Conservation (phyloP, 2,329 filamentous ascomycete species). For the Xylariaceae sp. region DNA sequence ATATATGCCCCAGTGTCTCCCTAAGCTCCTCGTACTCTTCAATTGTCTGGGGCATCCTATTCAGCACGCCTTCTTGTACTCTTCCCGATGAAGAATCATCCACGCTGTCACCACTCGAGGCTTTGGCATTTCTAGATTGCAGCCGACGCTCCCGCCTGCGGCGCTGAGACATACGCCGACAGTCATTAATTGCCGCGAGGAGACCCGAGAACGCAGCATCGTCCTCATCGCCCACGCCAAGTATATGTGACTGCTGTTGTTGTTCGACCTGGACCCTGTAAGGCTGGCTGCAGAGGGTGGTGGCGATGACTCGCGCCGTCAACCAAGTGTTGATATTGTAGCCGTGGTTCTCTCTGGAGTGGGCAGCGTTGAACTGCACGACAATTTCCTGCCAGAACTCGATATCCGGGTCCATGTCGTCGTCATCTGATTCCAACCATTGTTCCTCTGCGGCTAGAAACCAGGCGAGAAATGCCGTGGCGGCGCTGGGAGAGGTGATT, state of each 20-base stretch:
- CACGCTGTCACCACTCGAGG: background rate
- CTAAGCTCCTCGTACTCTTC: constrained; percentile 3
- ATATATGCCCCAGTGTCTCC: background rate
- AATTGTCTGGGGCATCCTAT: background rate
- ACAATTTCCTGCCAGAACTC: constrained; percentile 2
- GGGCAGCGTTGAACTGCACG: constrained; percentile 6
- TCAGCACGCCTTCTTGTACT: background rate
- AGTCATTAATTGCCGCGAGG: background rate
- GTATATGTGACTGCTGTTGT: too few species aligned
- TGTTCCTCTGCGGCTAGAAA: constrained; percentile 4
- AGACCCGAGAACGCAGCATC: background rate
- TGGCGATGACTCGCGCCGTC: constrained; percentile 5
- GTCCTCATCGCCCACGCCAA: background rate
- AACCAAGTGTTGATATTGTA: background rate
- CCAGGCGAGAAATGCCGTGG: constrained; percentile 2
- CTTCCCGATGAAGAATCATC: too few species aligned
- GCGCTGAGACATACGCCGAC: background rate
- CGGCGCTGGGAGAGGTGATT: constrained; percentile 2
- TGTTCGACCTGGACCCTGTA: background rate
- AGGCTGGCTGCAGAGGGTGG: constrained; percentile 1
- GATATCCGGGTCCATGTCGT: constrained; percentile 4
- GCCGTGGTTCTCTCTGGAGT: too few species aligned
- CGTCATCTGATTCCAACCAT: constrained; percentile 10
- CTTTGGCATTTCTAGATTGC: background rate
- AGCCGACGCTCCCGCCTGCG: background rate